A percentile compares a stretch with the other conserved stretches of the same genome.
Evolutionary conservation across 495 filamentous ascomycete species (phyloP).

Genomic region (Aspergillus sclerotiicarbonarius): DNA sequence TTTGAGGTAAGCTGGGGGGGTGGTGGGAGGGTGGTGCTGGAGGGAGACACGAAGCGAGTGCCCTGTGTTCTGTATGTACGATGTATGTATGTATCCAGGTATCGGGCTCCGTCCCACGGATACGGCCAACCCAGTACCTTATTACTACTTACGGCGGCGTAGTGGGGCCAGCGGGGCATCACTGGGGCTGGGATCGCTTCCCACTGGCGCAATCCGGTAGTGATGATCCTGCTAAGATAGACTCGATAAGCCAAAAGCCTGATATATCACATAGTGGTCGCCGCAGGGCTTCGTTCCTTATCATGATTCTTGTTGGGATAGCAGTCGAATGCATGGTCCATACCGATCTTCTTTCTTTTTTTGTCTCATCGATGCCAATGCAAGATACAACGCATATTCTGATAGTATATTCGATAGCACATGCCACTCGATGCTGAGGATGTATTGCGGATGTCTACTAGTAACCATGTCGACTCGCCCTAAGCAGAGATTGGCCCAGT

Average conservation of each 20-base stretch:
- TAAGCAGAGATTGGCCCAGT: background rate
- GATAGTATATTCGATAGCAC: slow-evolving; percentile 15
- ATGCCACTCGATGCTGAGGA: slow-evolving; percentile 3
- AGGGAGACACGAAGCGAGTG: slow-evolving; percentile 17
- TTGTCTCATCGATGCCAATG: slow-evolving; percentile 3
- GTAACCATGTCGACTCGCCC: background rate
- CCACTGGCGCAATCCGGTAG: background rate
- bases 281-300: background rate
- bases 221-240: slow-evolving; percentile 1
- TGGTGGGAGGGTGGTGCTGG: slow-evolving; percentile 8
- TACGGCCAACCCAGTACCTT: background rate
- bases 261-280: slow-evolving; percentile 8
- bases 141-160: background rate
- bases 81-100: background rate
- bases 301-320: slow-evolving; percentile 2
- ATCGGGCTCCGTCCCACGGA: background rate
- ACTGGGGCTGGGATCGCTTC: background rate
- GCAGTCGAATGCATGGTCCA: background rate
- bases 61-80: slow-evolving; percentile 12
- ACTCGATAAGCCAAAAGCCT: slow-evolving; percentile 1
- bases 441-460: background rate
- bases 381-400: slow-evolving; percentile 17
- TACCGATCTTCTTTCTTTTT: slow-evolving; percentile 3
- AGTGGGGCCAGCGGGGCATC: background rate
- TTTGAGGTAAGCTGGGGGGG: slow-evolving; percentile 11